phyloP scores from a whole-genome alignment of 179 eudicot species.

The Spinacia oleracea region DNA sequence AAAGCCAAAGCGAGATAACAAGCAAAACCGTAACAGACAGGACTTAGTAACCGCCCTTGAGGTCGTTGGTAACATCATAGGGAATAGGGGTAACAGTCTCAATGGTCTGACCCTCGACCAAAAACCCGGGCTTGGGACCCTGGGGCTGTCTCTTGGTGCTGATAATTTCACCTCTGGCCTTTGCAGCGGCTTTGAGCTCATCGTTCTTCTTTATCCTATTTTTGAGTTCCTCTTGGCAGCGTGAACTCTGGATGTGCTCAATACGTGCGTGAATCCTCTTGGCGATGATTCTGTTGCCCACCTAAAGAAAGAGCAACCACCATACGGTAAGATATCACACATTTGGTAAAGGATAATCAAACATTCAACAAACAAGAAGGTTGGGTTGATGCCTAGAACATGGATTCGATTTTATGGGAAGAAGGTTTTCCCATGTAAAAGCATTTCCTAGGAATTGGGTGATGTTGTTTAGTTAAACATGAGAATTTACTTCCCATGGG shows the following conservation, averaged over 20 bases:
- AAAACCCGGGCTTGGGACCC: slow-evolving; percentile 83
- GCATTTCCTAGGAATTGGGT: too few species aligned
- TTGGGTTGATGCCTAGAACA: too few species aligned
- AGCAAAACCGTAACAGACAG: neutral
- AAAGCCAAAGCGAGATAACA: slow-evolving; percentile 3
- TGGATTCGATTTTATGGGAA: too few species aligned
- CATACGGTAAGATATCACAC: too few species aligned
- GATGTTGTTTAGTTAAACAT: too few species aligned
- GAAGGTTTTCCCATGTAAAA: too few species aligned
- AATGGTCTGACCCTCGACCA: slow-evolving; percentile 79
- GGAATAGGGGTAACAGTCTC: slow-evolving; percentile 92
- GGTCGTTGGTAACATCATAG: slow-evolving; percentile 84
- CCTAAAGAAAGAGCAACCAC: too few species aligned
- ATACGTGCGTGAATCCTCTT: slow-evolving; percentile 87
- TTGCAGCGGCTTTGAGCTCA: slow-evolving; percentile 70
- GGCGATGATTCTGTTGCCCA: slow-evolving; percentile 61
- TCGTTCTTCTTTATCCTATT: slow-evolving; percentile 64
- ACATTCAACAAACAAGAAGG: neutral
- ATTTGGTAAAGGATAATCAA: too few species aligned
- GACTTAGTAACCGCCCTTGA: slow-evolving; percentile 76
- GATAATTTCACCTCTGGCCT: slow-evolving; percentile 63
- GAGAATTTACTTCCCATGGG: too few species aligned
- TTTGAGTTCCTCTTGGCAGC: slow-evolving; percentile 76
- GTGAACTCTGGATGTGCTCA: slow-evolving; percentile 74
- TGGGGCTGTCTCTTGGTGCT: slow-evolving; percentile 81